These are phyloP conservation scores for Nectriaceae sp. DNA, from an alignment of 2,329 filamentous ascomycete genomes.

Conservation along the genomic window DNA sequence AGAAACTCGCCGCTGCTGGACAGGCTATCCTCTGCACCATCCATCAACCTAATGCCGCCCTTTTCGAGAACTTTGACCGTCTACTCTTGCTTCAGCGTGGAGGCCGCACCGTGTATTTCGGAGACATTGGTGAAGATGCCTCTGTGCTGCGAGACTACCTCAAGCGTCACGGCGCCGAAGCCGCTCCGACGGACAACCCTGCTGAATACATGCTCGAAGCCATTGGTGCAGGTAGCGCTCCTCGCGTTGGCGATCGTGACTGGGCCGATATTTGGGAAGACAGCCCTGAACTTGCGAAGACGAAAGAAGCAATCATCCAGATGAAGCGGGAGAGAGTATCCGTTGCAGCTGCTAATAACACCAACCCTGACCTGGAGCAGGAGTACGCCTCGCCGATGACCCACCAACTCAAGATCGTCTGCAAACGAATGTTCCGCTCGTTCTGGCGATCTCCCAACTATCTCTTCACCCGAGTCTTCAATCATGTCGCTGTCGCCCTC, in stretches of 20 bases:
- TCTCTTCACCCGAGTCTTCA: conserved; percentile 84
- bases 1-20: conserved; percentile 74
- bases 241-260: conserved; percentile 72
- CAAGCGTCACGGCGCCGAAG: conserved; percentile 60
- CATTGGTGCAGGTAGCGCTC: conserved; percentile 72
- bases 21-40: conserved; percentile 91
- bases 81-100: conserved; percentile 77
- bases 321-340: conserved; percentile 63
- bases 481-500: conserved; percentile 76
- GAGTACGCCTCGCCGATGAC: conserved; percentile 81
- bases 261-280: conserved; percentile 81
- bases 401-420: conserved; percentile 79
- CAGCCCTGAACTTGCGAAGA: conserved; percentile 67
- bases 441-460: conserved; percentile 91
- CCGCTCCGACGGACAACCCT: conserved; percentile 57
- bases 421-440: conserved; percentile 70
- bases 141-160: conserved; percentile 67
- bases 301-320: conserved; percentile 66
- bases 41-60: conserved; percentile 82
- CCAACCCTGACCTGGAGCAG: conserved; percentile 60
- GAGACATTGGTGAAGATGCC: conserved; percentile 78
- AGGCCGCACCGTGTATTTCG: conserved; percentile 83
- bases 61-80: conserved; percentile 88
- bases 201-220: conserved; percentile 86
- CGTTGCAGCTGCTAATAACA: conserved; percentile 34